Evolutionary conservation across 2,329 filamentous ascomycete genomes (phyloP), one percentile per base, ranked within the genome.

Genomic region (Penicillium decumbens): DNA sequence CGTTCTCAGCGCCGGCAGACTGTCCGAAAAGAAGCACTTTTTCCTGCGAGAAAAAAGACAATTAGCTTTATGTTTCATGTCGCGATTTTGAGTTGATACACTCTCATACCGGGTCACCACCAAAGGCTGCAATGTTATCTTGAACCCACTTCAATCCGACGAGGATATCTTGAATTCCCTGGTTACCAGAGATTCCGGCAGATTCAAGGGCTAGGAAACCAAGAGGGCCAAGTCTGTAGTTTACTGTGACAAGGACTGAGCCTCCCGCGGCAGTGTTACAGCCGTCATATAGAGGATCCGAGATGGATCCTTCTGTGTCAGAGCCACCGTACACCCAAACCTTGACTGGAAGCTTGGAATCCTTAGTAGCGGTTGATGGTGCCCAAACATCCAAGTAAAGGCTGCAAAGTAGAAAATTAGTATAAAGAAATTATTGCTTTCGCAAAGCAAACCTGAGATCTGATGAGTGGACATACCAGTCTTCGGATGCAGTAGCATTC

Each of bases 11-110:
- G 23, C 63, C 63, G 4, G 63, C 57, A 7, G 62, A 65, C 43
- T 68, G 59, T 6, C 65, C 65, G 25, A 63, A 62, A 2, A 63
- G 47, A 13, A 57, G 54, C 13, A 67, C 59, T 13, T 63, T 59
- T 32, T 52, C 39, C 55, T 51, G 20, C 24, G 7, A 7, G 7
- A 18, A 18, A 18, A 18, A 18, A 18, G 15, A 18, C 15, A 18
- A 18, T 3, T 7, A 33, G n/a, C 4, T 33, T n/a, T 3, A 13
- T 6, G 7, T 13, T 33, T 33, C 15, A n/a, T 6, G 7, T n/a
- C 15, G 13, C n/a, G 6, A 33, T 15, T 33, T 13, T 33, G 30
- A 32, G 13, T 33, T 33, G 30, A 5, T 18, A 18, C 15, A 18
- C 15, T 18, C 15, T 18, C 30, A 7, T 33, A 33, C 30, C 30